Conservation (phyloP, 345 rosid species). For the Isatis tinctoria region DNA sequence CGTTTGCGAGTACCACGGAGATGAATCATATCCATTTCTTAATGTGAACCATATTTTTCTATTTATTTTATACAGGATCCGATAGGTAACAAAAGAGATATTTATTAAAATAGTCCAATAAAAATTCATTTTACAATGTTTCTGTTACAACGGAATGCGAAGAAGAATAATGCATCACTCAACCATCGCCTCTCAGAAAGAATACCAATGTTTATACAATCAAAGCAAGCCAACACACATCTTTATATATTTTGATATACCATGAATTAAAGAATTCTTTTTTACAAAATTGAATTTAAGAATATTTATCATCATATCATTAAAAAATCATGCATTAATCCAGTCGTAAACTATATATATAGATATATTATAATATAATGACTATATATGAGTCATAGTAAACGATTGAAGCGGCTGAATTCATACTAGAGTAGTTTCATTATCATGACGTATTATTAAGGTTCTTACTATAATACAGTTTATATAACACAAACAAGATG, state of each 20-base stretch:
- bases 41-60: neutral
- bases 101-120: neutral
- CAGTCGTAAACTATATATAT: neutral
- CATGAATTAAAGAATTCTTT: neutral
- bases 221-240: neutral
- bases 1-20: neutral
- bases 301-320: neutral
- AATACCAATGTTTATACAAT: neutral
- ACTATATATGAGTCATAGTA: neutral
- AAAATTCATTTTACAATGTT: neutral
- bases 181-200: neutral
- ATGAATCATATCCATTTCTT: neutral
- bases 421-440: neutral
- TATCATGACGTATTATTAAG: slow-evolving; percentile 7
- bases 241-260: neutral
- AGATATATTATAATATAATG: neutral
- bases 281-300: neutral
- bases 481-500: slow-evolving; percentile 17
- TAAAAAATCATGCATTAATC: neutral
- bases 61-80: neutral
- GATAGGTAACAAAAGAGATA: neutral
- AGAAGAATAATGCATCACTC: neutral
- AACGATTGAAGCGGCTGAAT: neutral
- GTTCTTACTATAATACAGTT: slow-evolving; percentile 2
- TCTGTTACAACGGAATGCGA: neutral